Evolutionary conservation across 2,329 filamentous ascomycete species (phyloP).

Genomic region (Akanthomyces dipterigenus): DNA sequence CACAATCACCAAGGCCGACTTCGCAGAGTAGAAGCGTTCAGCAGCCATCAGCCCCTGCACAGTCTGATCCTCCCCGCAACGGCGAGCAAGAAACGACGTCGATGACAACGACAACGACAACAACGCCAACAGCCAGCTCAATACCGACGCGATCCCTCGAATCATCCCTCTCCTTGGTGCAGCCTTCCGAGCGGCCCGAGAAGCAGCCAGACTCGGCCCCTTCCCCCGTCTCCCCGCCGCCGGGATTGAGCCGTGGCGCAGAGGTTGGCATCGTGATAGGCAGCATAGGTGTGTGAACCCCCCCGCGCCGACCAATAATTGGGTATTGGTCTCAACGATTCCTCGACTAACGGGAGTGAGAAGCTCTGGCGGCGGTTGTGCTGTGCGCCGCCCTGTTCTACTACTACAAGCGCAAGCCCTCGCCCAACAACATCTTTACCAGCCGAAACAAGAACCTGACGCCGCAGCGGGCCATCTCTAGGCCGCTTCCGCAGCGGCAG

Average conservation of each 20-base stretch:
- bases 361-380: background rate
- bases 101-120: too few relatives aligned
- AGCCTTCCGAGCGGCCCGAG: background rate
- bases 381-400: constrained; percentile 1
- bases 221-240: background rate
- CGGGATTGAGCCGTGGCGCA: background rate
- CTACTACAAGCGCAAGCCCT: constrained; percentile 6
- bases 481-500: background rate
- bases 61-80: background rate
- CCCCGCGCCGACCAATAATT: accelerated
- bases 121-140: background rate
- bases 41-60: background rate
- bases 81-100: background rate
- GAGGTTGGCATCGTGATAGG: constrained; percentile 9
- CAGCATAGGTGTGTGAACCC: background rate
- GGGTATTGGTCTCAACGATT: too few relatives aligned
- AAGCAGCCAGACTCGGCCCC: background rate
- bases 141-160: background rate
- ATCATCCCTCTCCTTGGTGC: background rate
- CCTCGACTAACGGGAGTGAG: too few relatives aligned
- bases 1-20: background rate
- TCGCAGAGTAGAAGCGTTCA: background rate
- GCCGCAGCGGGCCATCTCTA: background rate
- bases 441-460: background rate
- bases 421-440: background rate